These are phyloP conservation scores for Lophiotrema nucula DNA, from an alignment of 495 filamentous ascomycete genomes.

Conservation along the genomic window DNA sequence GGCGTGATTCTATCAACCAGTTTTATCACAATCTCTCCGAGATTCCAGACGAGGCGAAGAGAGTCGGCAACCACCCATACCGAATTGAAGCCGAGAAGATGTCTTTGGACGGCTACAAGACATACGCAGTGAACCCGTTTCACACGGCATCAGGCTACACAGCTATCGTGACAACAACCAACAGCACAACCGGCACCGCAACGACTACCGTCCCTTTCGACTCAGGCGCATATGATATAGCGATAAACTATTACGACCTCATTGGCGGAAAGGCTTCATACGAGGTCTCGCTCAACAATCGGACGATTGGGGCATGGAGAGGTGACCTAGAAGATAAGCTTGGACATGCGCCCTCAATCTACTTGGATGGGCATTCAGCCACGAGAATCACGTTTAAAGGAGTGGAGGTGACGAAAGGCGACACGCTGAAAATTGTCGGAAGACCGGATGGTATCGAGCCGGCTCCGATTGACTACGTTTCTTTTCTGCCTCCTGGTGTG, in stretches of 20 bases:
- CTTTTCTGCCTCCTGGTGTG: conserved; percentile 55
- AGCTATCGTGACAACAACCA: conserved; percentile 51
- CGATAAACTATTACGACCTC: conserved; percentile 66
- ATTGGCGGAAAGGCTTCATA: conserved; percentile 55
- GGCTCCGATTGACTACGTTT: conserved; percentile 67
- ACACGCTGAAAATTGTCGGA: conserved; percentile 59
- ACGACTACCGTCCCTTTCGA: conserved; percentile 47
- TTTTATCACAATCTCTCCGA: conserved; percentile 62
- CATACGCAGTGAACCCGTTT: conserved; percentile 52
- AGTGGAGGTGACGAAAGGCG: conserved; percentile 53
- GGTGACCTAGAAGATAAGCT: conserved; percentile 58
- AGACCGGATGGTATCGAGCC: conserved; percentile 58
- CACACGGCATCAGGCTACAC: conserved; percentile 53
- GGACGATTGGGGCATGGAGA: conserved; percentile 54
- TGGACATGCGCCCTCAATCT: conserved; percentile 55
- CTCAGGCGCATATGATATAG: conserved; percentile 59
- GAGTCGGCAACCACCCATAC: conserved; percentile 59
- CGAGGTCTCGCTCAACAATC: conserved; percentile 53
- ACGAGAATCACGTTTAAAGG: conserved; percentile 57
- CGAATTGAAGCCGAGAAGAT: conserved; percentile 67
- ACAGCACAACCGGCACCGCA: conserved; percentile 52
- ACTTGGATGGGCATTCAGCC: conserved; percentile 63
- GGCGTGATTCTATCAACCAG: conserved; percentile 62
- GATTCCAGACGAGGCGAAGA: conserved; percentile 54
- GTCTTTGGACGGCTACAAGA: conserved; percentile 52